Base-by-base conservation (phyloP, 257 asterid species). In the Capsicum rhomboideum region DNA sequence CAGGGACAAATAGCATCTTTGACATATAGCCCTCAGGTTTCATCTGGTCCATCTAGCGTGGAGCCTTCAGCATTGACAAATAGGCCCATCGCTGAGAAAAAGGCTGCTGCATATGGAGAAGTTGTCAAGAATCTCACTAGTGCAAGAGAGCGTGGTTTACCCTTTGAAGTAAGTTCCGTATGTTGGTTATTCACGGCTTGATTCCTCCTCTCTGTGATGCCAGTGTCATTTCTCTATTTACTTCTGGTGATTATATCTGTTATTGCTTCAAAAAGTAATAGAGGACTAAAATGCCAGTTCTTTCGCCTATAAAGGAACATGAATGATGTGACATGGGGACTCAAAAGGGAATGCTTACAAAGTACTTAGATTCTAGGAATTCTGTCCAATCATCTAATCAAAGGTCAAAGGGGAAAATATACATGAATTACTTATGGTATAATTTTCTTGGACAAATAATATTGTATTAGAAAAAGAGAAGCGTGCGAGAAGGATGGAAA, bases 121-220 rank as follows among this genome's bases (percentile, higher is more conserved):
- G 97, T 91, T 87, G 93, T 97, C 91, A 97, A 89, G 93, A 92
- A 89, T 88, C 93, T 97, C 58, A 97, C 94, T 88, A 89, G 85
- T 80, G 97, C 99, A 49, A 90, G 98, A 88, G 95, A 93, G 88
- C 93, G 87, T 84, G 93, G 98, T 72, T 88, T 86, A 79, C 91
- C 93, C 85, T 93, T 95, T 82, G 92, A 93, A 87, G 99, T 97
- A 90, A 88, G 91, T 49, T 49, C 42, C 9, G 23, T 42, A 14
- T 23, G 20, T 71, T 1, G 55, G 34, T 72, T 72, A 56, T 72
- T 44, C 56, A n/a, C 31, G n/a, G 18, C 44, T 75, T 75, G 80
- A 50, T 75, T 75, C 44, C 26, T 50, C 31, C 18, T 29, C 56
- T n/a, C 40, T 50, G 20, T 3, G 64, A 37, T 26, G 49, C 78